phyloP scores from a whole-genome alignment of 306 rosid species.

The Trifolium dubium region DNA sequence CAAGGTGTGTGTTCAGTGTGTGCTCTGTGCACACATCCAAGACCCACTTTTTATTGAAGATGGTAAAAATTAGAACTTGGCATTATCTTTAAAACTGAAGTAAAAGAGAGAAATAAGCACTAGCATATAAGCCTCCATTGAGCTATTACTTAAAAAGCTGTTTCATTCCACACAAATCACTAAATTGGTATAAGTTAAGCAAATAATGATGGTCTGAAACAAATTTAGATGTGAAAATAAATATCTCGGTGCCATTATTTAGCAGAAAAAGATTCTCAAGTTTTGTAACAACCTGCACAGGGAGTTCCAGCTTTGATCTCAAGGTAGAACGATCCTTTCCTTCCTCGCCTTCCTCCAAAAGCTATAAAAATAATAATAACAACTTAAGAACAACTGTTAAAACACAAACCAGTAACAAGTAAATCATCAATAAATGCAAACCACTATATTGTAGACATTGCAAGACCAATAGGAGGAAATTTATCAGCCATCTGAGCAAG shows the following conservation, averaged over 20 bases:
- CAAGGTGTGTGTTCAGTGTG: background rate
- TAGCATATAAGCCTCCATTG: background rate
- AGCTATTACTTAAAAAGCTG: conserved; percentile 6
- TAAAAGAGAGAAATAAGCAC: background rate
- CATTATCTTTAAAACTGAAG: background rate
- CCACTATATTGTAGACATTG: conserved; percentile 27
- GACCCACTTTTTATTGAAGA: conserved; percentile 4
- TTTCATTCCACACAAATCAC: conserved; percentile 33
- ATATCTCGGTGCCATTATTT: conserved; percentile 9
- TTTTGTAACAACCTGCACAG: conserved; percentile 82
- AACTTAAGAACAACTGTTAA: conserved; percentile 31
- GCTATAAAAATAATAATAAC: conserved; percentile 51
- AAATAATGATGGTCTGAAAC: conserved; percentile 25
- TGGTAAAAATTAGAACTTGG: background rate
- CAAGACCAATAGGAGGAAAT: conserved; percentile 8
- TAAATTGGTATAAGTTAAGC: conserved; percentile 17
- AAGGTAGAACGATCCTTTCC: conserved; percentile 88
- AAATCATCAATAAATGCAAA: conserved; percentile 14
- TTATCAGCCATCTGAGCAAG: conserved; percentile 24
- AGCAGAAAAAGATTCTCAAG: conserved; percentile 15
- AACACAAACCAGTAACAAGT: conserved; percentile 14
- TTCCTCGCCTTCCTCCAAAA: conserved; percentile 95
- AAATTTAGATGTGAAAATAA: conserved; percentile 33
- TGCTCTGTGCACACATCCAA: background rate
- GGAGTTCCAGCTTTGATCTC: conserved; percentile 98